These are phyloP conservation scores for Sarocladiaceae sp. DNA, from an alignment of 2,329 filamentous ascomycete species.

Conservation along the genomic window DNA sequence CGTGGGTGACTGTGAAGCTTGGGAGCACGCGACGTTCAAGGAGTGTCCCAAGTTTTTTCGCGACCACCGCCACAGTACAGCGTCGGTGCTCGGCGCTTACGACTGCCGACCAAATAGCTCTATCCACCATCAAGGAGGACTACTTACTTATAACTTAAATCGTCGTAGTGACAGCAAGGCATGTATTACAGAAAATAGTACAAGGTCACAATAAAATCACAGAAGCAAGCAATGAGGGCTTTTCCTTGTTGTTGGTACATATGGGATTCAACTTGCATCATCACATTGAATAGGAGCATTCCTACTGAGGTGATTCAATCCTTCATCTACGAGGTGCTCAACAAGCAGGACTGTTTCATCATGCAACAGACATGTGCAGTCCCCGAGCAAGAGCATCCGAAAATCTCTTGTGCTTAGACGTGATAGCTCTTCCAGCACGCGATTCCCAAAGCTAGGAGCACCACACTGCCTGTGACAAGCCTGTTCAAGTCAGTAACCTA, in stretches of 20 bases:
- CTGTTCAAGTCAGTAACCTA: constrained; percentile 10
- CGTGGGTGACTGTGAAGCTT: background rate
- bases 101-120: background rate
- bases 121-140: too few species aligned
- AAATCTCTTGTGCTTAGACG: constrained; percentile 12
- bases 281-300: too few species aligned
- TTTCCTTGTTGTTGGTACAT: too few species aligned
- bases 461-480: constrained; percentile 18
- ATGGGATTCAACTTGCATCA: too few species aligned
- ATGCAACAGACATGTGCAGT: constrained; percentile 9
- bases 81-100: constrained; percentile 2
- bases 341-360: too few species aligned
- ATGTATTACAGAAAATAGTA: too few species aligned
- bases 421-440: constrained; percentile 18
- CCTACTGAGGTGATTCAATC: too few species aligned
- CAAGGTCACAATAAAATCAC: background rate
- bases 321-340: background rate
- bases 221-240: background rate
- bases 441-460: constrained; percentile 19
- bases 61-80: background rate
- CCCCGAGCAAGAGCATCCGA: background rate
- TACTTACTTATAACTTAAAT: too few species aligned
- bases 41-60: constrained; percentile 7
- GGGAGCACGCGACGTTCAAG: constrained; percentile 1
- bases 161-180: too few species aligned